These are phyloP conservation scores for Kazachstania africana DNA, from an alignment of 805 yeast species.

Conservation along the genomic window DNA sequence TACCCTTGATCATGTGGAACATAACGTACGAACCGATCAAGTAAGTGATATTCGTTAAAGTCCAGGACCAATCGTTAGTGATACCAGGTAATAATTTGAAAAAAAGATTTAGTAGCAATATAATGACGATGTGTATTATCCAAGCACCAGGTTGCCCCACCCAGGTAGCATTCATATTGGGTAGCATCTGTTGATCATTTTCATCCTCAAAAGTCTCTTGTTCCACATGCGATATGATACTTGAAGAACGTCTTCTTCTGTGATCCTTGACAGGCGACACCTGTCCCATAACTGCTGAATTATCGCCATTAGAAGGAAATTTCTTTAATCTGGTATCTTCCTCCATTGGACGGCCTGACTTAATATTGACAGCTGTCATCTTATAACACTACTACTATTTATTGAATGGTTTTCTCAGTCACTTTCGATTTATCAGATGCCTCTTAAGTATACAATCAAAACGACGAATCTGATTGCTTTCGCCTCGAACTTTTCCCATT, in stretches of 20 bases:
- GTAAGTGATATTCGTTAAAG: conserved; percentile 81
- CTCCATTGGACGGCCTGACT: too few species aligned
- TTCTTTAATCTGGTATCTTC: too few species aligned
- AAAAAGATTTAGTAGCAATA: conserved; percentile 58
- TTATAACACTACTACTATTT: too few species aligned
- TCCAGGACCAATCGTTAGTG: conserved; percentile 81
- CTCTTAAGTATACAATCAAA: too few species aligned
- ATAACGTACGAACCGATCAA: conserved; percentile 86
- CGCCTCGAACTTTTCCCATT: too few species aligned
- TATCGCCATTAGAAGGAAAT: too few species aligned
- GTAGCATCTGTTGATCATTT: conserved; percentile 79
- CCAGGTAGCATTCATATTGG: conserved; percentile 93
- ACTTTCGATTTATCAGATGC: too few species aligned
- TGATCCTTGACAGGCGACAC: conserved; percentile 28
- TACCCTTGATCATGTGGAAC: conserved; percentile 95
- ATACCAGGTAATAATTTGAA: conserved; percentile 75
- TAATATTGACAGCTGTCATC: too few species aligned
- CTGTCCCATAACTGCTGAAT: too few species aligned
- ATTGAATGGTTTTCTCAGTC: too few species aligned
- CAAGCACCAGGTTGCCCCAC: conserved; percentile 94
- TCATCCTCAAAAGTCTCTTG: conserved; percentile 88
- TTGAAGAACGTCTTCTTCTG: conserved; percentile 69
- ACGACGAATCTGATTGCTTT: too few species aligned
- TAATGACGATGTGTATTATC: conserved; percentile 81
- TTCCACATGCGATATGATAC: conserved; percentile 82